Conservation (phyloP, 164 flowering plant species). For the Liriodendron chinense region DNA sequence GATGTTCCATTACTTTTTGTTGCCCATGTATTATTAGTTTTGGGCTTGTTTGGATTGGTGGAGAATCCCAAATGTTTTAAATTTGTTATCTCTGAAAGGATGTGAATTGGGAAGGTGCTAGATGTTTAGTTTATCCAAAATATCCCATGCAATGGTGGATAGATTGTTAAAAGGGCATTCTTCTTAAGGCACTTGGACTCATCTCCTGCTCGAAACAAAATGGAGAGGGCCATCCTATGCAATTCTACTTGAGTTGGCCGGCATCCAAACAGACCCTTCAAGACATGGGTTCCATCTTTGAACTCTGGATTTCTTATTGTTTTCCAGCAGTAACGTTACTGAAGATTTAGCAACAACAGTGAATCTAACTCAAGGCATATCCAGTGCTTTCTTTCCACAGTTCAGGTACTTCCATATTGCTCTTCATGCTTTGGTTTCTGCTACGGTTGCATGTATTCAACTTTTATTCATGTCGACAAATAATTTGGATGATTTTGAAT, state of each 20-base stretch:
- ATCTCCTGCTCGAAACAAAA: too few relatives aligned
- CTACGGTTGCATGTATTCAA: background rate
- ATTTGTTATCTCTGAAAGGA: too few relatives aligned
- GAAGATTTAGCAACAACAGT: constrained; percentile 30
- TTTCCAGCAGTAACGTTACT: constrained; percentile 30
- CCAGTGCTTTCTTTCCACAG: constrained; percentile 82
- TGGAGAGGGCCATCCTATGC: too few relatives aligned
- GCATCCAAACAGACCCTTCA: too few relatives aligned
- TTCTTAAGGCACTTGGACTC: too few relatives aligned
- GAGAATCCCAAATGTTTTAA: background rate
- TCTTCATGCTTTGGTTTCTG: background rate
- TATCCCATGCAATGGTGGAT: too few relatives aligned
- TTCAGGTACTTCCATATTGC: constrained; percentile 57
- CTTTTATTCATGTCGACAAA: background rate
- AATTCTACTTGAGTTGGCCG: too few relatives aligned
- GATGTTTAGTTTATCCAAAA: background rate
- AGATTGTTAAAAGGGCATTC: too few relatives aligned
- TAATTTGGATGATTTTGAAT: background rate
- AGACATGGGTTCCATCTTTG: background rate
- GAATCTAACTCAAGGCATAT: constrained; percentile 65
- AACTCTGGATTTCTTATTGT: constrained; percentile 6
- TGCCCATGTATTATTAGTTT: too few relatives aligned
- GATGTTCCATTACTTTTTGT: background rate
- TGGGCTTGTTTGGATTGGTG: background rate
- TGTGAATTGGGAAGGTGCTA: background rate